These are phyloP conservation scores for Peronospora tabacina DNA, from an alignment of 352 stramenopile genomes.

Conservation along the genomic window DNA sequence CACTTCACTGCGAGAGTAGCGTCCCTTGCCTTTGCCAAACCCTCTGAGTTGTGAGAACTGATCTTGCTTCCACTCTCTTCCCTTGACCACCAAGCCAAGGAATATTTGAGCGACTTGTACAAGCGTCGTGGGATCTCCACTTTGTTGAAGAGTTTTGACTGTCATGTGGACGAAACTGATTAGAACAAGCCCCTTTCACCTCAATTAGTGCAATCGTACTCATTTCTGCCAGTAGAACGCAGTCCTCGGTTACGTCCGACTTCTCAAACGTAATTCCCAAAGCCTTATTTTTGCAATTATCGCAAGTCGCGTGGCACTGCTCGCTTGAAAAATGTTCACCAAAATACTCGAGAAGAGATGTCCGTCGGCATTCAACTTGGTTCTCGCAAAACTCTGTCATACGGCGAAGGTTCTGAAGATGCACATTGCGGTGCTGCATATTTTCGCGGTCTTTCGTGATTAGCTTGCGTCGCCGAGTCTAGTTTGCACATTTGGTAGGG, in stretches of 20 bases:
- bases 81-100: conserved; percentile 56
- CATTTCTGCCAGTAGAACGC: conserved; percentile 45
- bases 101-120: conserved; percentile 73
- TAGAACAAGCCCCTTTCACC: neutral
- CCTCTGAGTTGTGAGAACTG: conserved; percentile 49
- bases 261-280: conserved; percentile 63
- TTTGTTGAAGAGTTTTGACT: conserved; percentile 58
- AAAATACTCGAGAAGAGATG: conserved; percentile 81
- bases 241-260: conserved; percentile 71
- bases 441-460: conserved; percentile 81
- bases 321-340: conserved; percentile 80
- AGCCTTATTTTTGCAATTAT: conserved; percentile 83
- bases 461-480: conserved; percentile 61
- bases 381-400: conserved; percentile 88
- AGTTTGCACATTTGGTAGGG: neutral
- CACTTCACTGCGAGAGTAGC: conserved; percentile 69
- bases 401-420: conserved; percentile 72
- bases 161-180: conserved; percentile 5
- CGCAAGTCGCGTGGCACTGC: conserved; percentile 67
- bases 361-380: conserved; percentile 78
- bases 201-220: conserved; percentile 32
- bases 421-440: conserved; percentile 67
- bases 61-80: conserved; percentile 61
- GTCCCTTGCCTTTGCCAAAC: conserved; percentile 63
- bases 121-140: conserved; percentile 54